Evolutionary conservation across 2,329 filamentous ascomycete genomes (phyloP), one percentile per base, ranked within the genome.

Genomic region (Ophiosphaerella korrae): DNA sequence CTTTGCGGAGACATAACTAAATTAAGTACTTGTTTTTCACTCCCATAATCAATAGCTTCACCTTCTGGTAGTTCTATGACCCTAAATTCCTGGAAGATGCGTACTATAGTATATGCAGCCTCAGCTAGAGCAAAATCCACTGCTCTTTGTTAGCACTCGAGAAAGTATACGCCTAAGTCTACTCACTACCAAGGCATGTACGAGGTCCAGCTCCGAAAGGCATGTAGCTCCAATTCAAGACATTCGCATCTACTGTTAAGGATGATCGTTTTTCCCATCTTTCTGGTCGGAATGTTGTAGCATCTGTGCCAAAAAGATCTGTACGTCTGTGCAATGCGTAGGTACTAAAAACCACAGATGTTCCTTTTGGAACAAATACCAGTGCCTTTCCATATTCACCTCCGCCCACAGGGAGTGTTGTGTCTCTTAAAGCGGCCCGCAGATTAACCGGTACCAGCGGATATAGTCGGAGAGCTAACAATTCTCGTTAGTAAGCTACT

Each of bases 371-470:
- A 1, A 73, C 53, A 14, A 62, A 58, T 2, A 73, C 40, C 0
- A 70, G 71, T 13, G 52, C 31, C 0, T 21, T 53, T 5, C 66
- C 62, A 16, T 66, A 55, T 2, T 43, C 26, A 1, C 70, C 70
- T 1, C 69, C 70, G 18, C 69, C 69, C 2, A 47, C 42, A 1
- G 68, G 70, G 1, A 73, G 52, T 2, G 53, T 57, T 1, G 69
- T 72, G 33, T 70, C 56, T 16, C 49, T 47, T 14, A 48, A 31
- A 4, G 62, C 58, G 13, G 52, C 42, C 7, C 67, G 64, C 7
- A 43, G 50, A 33, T 72, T 70, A 9, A 55, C 39, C 0, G 67
- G 64, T 0, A 72, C 58, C 1, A 54, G 43, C 0, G 66, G 60
- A 21, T 63, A 59, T 1, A 70, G 38, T 1, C 68, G 64, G 2